These are phyloP conservation scores for Orbilia blumenaviensis DNA, from an alignment of 2,329 filamentous ascomycete species.

Conservation along the genomic window DNA sequence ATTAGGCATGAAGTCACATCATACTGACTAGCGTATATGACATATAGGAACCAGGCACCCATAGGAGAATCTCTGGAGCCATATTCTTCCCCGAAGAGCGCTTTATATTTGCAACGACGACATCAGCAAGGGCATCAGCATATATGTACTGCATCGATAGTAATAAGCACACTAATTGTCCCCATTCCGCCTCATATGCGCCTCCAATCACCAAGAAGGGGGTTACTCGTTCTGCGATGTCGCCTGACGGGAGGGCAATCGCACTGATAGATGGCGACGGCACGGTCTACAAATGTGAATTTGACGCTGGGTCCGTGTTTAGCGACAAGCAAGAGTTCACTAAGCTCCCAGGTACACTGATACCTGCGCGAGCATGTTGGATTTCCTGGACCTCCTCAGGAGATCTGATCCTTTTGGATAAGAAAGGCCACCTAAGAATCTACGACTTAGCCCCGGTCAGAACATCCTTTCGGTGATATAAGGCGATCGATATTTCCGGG, in stretches of 20 bases:
- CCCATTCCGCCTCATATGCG: constrained; percentile 41
- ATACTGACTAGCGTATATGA: constrained; percentile 9
- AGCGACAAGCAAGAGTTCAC: constrained; percentile 51
- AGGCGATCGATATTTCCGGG: not conserved
- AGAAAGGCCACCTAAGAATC: constrained; percentile 41
- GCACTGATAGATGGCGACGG: constrained; percentile 46
- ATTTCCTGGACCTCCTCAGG: constrained; percentile 41
- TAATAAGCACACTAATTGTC: constrained; percentile 40
- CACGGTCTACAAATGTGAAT: constrained; percentile 42
- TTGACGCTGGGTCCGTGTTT: constrained; percentile 39
- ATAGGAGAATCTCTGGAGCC: constrained; percentile 45
- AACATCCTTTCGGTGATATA: constrained; percentile 32
- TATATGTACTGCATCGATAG: constrained; percentile 50
- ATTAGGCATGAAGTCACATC: not conserved
- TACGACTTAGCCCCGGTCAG: constrained; percentile 26
- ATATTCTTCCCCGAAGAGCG: constrained; percentile 45
- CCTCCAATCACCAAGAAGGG: constrained; percentile 50
- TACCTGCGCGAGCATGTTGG: constrained; percentile 50
- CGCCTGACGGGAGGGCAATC: constrained; percentile 37
- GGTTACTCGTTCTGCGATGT: constrained; percentile 41
- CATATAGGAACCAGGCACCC: constrained; percentile 43
- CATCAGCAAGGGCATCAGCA: constrained; percentile 42
- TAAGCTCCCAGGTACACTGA: constrained; percentile 44
- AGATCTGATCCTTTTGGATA: constrained; percentile 46
- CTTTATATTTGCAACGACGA: constrained; percentile 48